These are phyloP conservation scores for Tetrahymena elliotti DNA, from an alignment of 73 alveolate species.

Conservation along the genomic window DNA sequence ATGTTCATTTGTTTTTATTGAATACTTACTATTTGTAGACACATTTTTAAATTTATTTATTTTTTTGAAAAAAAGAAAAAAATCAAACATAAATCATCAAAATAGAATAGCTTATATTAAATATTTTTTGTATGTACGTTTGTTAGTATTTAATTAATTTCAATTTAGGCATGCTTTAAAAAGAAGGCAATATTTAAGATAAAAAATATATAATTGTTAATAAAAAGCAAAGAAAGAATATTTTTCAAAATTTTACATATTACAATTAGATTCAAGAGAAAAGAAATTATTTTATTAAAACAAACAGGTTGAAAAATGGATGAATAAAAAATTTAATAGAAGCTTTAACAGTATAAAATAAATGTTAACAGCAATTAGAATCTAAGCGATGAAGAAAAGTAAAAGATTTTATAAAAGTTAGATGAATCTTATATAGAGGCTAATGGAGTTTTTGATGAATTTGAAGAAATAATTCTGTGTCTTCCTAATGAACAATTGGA, in stretches of 20 bases:
- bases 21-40: too few relatives aligned
- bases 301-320: background rate
- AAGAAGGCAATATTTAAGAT: background rate
- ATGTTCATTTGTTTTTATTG: too few relatives aligned
- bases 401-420: background rate
- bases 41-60: background rate
- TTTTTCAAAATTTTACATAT: too few relatives aligned
- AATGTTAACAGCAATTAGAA: background rate
- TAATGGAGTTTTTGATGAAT: background rate
- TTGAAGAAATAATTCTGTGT: background rate
- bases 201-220: background rate
- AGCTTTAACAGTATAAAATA: background rate
- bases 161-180: too few relatives aligned
- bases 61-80: too few relatives aligned
- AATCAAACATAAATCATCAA: background rate
- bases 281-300: background rate
- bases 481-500: background rate
- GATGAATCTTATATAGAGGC: background rate
- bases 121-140: background rate
- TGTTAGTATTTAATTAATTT: background rate
- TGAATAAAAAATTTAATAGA: background rate
- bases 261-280: too few relatives aligned
- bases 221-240: background rate
- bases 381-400: background rate
- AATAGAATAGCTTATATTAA: too few relatives aligned